Base-by-base conservation (phyloP, 371 early-diverging fungal species). In the Quaeritorhiza haematococci region DNA sequence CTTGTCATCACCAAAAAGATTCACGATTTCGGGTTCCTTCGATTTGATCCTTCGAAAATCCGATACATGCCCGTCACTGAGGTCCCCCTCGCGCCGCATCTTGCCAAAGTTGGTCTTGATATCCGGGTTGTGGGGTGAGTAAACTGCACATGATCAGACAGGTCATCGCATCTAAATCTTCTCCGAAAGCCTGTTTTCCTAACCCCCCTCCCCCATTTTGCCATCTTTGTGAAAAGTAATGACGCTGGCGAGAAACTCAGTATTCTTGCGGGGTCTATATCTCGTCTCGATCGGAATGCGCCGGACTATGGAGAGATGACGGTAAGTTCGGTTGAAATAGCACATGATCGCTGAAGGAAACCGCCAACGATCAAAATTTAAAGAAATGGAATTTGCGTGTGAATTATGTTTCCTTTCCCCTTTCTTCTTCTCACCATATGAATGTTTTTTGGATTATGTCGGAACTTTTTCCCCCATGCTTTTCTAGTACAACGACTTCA, bases 161-260 rank as follows among this genome's bases (percentile, higher is more conserved):
- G 23, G 23, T 44, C 48, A 10, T 10, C 29, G 41, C 17, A 13
- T 51, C 28, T 53, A 19, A 13, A 10, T 55, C 52, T 24, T 21
- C 53, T 23, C 19, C 55, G 1, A 52, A 1, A 17, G 52, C n/a
- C 10, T 19, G 13, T 43, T 19, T 6, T 30, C 35, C 8, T 5
- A 28, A 51, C 30, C n/a, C n/a, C n/a, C n/a, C n/a, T n/a, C n/a
- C n/a, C n/a, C n/a, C n/a, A n/a, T n/a, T n/a, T n/a, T n/a, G n/a
- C 3, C n/a, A 8, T 6, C 43, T 13, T 15, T 19, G 45, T 34
- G 28, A n/a, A 15, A 1, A 50, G 68, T 23, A 93, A 92, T 67
- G 93, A 95, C 70, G 92, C 91, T 19, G 93, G 92, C 54, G 94
- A 95, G 67, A 93, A 95, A 67, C 75, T 94, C 26, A 86, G 87